Evolutionary conservation across 768 basidiomycete species (phyloP).

Genomic region (Boletellus ananas): DNA sequence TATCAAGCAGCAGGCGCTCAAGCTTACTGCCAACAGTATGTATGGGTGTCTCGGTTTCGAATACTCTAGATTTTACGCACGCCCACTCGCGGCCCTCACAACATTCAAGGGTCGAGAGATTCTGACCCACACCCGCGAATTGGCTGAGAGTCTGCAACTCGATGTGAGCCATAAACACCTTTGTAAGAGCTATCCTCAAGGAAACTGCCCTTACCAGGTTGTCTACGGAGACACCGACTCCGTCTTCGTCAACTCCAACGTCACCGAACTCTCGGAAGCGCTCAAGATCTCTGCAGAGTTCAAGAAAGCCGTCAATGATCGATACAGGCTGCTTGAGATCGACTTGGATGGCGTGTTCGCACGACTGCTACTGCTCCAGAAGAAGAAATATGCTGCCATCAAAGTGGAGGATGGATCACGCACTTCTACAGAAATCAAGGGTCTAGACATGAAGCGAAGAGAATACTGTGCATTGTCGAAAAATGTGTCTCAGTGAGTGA

Average conservation of each 20-base stretch:
- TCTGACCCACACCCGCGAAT: slow-evolving; percentile 84
- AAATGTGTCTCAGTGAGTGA: slow-evolving; percentile 80
- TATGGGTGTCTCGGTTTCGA: slow-evolving; percentile 99
- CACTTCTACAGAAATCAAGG: slow-evolving; percentile 87
- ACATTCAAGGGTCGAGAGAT: slow-evolving; percentile 99
- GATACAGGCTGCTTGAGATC: slow-evolving; percentile 93
- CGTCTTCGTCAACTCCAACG: slow-evolving; percentile 96
- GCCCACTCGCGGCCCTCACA: slow-evolving; percentile 94
- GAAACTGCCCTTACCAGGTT: slow-evolving; percentile 51
- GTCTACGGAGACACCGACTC: slow-evolving; percentile 99
- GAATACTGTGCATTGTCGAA: slow-evolving; percentile 94
- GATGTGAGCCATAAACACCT: slow-evolving; percentile 58
- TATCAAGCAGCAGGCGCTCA: slow-evolving; percentile 94
- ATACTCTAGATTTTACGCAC: slow-evolving; percentile 93
- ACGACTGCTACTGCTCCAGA: slow-evolving; percentile 87
- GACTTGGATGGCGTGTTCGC: slow-evolving; percentile 95
- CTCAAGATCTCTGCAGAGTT: slow-evolving; percentile 87
- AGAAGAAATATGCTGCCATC: slow-evolving; percentile 98
- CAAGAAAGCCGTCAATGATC: slow-evolving; percentile 95
- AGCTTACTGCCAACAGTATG: slow-evolving; percentile 99
- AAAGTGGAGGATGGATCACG: slow-evolving; percentile 84
- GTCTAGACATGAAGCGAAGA: slow-evolving; percentile 97
- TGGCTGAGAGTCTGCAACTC: slow-evolving; percentile 85
- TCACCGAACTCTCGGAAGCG: slow-evolving; percentile 82
- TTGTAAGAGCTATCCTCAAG: not conserved